Percentiles rank a stretch among this genome's conserved stretches.
Evolutionary conservation across 2,329 filamentous ascomycete species (phyloP).

Genomic region (Aspergillus fischeri): DNA sequence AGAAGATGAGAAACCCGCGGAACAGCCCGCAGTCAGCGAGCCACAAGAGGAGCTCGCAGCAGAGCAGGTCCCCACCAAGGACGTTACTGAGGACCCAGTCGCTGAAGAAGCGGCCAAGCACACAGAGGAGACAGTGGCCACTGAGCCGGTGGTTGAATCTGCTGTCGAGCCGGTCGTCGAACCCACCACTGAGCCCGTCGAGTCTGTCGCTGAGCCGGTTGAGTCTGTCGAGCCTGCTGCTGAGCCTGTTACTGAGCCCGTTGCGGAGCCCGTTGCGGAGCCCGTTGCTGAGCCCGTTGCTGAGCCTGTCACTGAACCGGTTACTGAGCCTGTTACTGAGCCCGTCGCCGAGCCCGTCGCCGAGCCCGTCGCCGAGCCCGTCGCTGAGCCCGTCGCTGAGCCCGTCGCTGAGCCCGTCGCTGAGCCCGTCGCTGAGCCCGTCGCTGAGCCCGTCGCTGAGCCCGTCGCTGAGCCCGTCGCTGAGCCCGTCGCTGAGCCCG

Average conservation of each 20-base stretch:
- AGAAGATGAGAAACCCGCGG: background rate
- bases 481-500: constrained; percentile 1
- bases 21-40: background rate
- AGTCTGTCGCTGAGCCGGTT: constrained; percentile 5
- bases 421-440: constrained; percentile 4
- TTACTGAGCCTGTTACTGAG: constrained; percentile 1
- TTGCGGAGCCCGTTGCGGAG: constrained; percentile 1
- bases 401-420: constrained; percentile 4
- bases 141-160: background rate
- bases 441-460: constrained; percentile 1
- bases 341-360: background rate
- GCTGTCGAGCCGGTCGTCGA: background rate
- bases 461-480: constrained; percentile 4
- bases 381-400: constrained; percentile 4
- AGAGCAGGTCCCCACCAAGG: constrained; percentile 7
- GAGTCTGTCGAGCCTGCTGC: background rate
- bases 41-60: background rate
- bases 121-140: background rate
- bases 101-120: constrained; percentile 1
- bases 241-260: background rate
- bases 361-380: background rate
- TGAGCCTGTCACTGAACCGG: constrained; percentile 1
- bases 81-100: constrained; percentile 1
- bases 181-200: background rate
- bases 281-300: constrained; percentile 5